Evolutionary conservation across 805 yeast genomes (phyloP), one percentile per base, ranked within the genome.

Genomic region (Hanseniaspora hatyaiensis): DNA sequence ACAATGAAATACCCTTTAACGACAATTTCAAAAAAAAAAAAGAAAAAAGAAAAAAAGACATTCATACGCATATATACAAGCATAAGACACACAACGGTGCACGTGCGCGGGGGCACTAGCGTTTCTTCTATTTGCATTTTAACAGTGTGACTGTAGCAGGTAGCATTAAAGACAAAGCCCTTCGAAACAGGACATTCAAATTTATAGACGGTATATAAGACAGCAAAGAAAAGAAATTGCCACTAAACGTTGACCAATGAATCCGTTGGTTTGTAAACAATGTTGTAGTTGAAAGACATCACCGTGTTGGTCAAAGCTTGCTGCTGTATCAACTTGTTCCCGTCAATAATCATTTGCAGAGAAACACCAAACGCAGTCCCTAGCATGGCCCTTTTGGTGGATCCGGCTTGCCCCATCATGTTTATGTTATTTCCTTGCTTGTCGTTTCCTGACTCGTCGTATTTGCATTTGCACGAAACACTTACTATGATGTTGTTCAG

Each of bases 361-460:
- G 73, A 73, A 37, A 78, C 77, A 2, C 89, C 92, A 58, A 74
- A 77, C 76, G 82, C 77, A 5, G 80, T 67, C 6, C 89, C 78
- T 81, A 82, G 81, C 1, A 74, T 47, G 2, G 77, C 69, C 57
- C 82, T 69, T n/a, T 59, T 55, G 51, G 20, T 51, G 48, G 43
- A 52, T 47, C 22, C 34, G 8, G 32, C 51, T n/a, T 44, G 53
- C 5, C 33, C 38, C 26, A 46, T 51, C 40, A 50, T 52, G 15
- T 79, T 60, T 39, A 78, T 78, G 0, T 86, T 74, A 18, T 75
- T 69, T 48, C 78, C 82, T 2, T 87, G 56, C 57, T 78, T 73
- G 51, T 77, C 79, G 51, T 67, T 71, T 0, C 92, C 92, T 47
- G 80, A 72, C 56, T 83, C 92, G 60, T 83, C 92, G 55, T 82